Conservation (phyloP, 2,329 filamentous ascomycete species). For the Phyllosticta paracitricarpa region DNA sequence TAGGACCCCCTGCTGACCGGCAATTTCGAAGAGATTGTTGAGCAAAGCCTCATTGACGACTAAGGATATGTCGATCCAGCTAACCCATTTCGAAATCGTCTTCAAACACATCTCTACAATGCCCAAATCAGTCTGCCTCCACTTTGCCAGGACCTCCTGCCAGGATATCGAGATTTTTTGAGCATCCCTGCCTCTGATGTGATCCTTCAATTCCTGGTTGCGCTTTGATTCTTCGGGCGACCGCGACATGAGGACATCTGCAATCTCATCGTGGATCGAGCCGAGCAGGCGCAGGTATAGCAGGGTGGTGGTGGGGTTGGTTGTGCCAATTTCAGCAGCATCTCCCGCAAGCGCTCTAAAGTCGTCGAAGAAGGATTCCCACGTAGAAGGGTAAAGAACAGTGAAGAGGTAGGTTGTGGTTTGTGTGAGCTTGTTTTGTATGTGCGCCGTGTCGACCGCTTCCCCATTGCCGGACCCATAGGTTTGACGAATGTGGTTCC, state of each 20-base stretch:
- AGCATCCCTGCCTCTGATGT: constrained; percentile 78
- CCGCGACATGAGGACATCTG: constrained; percentile 76
- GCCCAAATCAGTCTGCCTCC: constrained; percentile 54
- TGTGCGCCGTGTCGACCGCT: constrained; percentile 57
- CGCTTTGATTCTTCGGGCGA: constrained; percentile 70
- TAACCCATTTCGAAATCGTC: constrained; percentile 93
- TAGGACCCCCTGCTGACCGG: constrained; percentile 58
- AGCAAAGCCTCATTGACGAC: constrained; percentile 78
- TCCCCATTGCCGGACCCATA: constrained; percentile 50
- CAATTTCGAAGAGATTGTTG: constrained; percentile 71
- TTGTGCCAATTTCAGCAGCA: constrained; percentile 43
- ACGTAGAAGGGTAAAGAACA: constrained; percentile 72
- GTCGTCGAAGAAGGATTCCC: constrained; percentile 87
- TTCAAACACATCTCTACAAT: constrained; percentile 82
- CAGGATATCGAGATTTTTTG: constrained; percentile 80
- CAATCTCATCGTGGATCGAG: constrained; percentile 94
- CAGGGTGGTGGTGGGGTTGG: constrained; percentile 67
- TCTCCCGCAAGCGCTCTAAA: constrained; percentile 66
- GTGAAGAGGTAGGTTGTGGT: constrained; percentile 91
- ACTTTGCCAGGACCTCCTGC: constrained; percentile 79
- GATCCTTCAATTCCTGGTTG: constrained; percentile 83
- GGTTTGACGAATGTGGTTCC: constrained; percentile 67
- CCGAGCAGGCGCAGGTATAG: constrained; percentile 83
- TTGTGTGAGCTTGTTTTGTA: constrained; percentile 97
- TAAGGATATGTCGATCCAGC: constrained; percentile 94